These are phyloP conservation scores for Agaricus subrufescens DNA, from an alignment of 768 basidiomycete genomes.

Conservation along the genomic window DNA sequence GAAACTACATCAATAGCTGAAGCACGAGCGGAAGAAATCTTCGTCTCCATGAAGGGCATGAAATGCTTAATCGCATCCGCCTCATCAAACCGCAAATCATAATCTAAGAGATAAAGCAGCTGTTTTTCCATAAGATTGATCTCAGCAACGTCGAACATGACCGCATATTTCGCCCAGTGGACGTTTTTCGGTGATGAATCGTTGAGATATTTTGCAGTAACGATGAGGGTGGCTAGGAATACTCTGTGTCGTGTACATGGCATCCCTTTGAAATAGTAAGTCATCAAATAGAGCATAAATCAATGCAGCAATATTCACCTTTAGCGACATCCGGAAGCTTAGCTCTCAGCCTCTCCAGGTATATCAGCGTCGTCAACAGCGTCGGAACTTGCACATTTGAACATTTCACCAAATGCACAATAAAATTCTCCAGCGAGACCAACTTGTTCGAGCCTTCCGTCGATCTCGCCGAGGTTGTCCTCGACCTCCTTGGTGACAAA, in stretches of 20 bases:
- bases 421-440: constrained; percentile 79
- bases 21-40: constrained; percentile 33
- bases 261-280: constrained; percentile 43
- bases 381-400: constrained; percentile 91
- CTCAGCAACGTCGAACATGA: constrained; percentile 69
- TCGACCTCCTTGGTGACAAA: not conserved
- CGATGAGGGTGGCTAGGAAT: constrained; percentile 93
- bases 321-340: constrained; percentile 82
- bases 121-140: constrained; percentile 98
- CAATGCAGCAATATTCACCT: constrained; percentile 47
- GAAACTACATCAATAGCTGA: constrained; percentile 49
- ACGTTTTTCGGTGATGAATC: constrained; percentile 94
- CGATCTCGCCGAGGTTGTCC: not conserved
- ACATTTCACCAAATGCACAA: constrained; percentile 69
- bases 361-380: constrained; percentile 85
- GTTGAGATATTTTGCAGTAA: constrained; percentile 95
- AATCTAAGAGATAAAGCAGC: constrained; percentile 87
- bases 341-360: constrained; percentile 79
- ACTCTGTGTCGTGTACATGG: constrained; percentile 93
- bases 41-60: constrained; percentile 53
- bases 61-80: constrained; percentile 69
- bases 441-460: constrained; percentile 14
- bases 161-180: constrained; percentile 84
- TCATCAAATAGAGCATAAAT: not conserved
- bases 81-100: constrained; percentile 88